Conservation (phyloP, 139 green algal species). For the Tetradesmus obliquus region DNA sequence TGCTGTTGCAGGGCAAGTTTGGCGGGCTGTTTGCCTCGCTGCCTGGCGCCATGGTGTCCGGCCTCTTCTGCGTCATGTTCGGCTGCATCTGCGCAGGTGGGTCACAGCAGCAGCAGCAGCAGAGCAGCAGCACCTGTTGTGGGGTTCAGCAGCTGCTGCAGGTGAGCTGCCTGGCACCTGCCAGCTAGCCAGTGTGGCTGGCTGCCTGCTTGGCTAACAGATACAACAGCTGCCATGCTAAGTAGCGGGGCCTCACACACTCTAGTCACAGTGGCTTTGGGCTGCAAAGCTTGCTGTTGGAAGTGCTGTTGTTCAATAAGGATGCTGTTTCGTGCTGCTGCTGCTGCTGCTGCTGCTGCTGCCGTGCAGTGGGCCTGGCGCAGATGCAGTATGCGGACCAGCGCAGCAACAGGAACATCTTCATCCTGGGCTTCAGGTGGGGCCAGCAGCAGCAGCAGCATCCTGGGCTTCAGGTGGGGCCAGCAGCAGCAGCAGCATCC, state of each 20-base stretch:
- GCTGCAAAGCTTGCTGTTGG: no score
- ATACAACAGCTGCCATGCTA: no score
- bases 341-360: conserved; percentile 45
- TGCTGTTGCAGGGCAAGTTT: conserved; percentile 73
- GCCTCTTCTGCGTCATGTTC: conserved; percentile 82
- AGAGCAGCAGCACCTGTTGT: no score
- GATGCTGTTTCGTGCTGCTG: not conserved
- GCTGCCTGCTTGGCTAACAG: no score
- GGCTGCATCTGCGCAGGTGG: conserved; percentile 61
- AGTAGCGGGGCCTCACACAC: no score
- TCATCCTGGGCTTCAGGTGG: conserved; percentile 63
- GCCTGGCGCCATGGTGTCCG: conserved; percentile 67
- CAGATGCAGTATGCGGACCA: conserved; percentile 40
- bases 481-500: no score
- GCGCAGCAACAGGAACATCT: conserved; percentile 66
- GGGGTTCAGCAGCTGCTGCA: not conserved
- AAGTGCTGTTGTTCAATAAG: no score
- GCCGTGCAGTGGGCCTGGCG: conserved; percentile 46
- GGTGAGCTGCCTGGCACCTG: no score
- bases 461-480: no score
- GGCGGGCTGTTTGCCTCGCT: conserved; percentile 79
- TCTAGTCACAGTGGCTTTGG: no score
- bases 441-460: not conserved
- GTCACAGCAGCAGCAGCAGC: not conserved
- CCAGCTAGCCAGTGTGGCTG: no score